Evolutionary conservation across 83 land plant species (phyloP).

Genomic region (Diphasiastrum complanatum): DNA sequence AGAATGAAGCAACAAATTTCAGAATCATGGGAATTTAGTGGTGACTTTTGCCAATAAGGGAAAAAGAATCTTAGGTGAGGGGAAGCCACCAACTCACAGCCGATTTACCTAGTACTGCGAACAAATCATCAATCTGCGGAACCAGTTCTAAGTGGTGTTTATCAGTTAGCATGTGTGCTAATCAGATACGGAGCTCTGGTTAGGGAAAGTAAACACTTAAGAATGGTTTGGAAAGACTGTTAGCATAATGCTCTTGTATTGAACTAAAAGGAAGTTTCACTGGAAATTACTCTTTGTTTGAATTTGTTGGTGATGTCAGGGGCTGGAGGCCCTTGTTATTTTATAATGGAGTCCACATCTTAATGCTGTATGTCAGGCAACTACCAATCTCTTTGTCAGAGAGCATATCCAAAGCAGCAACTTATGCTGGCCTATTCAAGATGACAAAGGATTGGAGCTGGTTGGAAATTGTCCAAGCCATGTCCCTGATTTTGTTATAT

Average conservation of each 20-base stretch:
- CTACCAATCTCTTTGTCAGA: conserved; percentile 52
- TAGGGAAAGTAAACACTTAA: no score
- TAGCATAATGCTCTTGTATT: conserved; percentile 1
- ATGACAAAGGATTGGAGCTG: conserved; percentile 36
- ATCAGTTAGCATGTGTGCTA: no score
- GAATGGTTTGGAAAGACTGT: no score
- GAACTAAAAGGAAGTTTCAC: background rate
- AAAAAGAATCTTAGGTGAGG: no score
- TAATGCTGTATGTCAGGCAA: conserved; percentile 70
- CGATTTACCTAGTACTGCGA: no score
- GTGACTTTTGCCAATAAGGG: no score
- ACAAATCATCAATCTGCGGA: no score
- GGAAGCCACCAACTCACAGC: no score
- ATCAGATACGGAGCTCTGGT: no score
- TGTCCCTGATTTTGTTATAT: conserved; percentile 64
- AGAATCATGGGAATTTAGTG: no score
- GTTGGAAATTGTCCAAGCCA: conserved; percentile 52
- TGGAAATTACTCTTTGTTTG: conserved; percentile 1
- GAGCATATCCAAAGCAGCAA: conserved; percentile 28
- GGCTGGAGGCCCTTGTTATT: conserved; percentile 65
- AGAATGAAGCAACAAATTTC: no score
- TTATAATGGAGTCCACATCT: conserved; percentile 55
- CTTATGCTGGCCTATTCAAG: conserved; percentile 65
- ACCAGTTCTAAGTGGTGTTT: no score
- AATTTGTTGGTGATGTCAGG: conserved; percentile 39